Conservation (phyloP, 1,284 basidiomycete genomes). For the Boletus smithii region DNA sequence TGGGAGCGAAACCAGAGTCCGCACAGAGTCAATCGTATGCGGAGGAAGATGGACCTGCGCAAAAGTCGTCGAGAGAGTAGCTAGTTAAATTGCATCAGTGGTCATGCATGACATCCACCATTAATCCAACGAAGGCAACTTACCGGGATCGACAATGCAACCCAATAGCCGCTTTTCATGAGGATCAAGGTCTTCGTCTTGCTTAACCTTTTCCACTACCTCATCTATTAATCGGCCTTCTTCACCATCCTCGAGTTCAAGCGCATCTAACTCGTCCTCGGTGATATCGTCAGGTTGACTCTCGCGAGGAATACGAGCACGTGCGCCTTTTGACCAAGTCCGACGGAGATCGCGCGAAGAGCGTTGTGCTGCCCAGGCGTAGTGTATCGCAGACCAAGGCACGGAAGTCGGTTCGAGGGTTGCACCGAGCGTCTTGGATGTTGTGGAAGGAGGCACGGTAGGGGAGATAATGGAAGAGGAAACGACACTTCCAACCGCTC, state of each 20-base stretch:
- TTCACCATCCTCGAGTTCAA: slow-evolving; percentile 36
- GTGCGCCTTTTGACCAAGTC: slow-evolving; percentile 57
- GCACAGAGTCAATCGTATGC: slow-evolving; percentile 83
- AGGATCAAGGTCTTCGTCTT: slow-evolving; percentile 67
- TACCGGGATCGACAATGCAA: slow-evolving; percentile 81
- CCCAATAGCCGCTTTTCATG: slow-evolving; percentile 77
- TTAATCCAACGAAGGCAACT: slow-evolving; percentile 26
- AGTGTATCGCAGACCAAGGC: slow-evolving; percentile 59
- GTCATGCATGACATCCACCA: background rate
- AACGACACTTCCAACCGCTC: slow-evolving; percentile 65
- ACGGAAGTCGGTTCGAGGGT: slow-evolving; percentile 55
- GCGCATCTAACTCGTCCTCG: slow-evolving; percentile 34
- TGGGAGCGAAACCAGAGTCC: slow-evolving; percentile 89
- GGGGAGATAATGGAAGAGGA: slow-evolving; percentile 35
- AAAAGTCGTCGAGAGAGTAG: slow-evolving; percentile 77
- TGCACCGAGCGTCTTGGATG: slow-evolving; percentile 29
- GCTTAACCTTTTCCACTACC: slow-evolving; percentile 71
- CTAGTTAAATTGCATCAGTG: slow-evolving; percentile 36
- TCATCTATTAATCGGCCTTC: slow-evolving; percentile 49
- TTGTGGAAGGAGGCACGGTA: slow-evolving; percentile 6
- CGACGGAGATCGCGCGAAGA: slow-evolving; percentile 51
- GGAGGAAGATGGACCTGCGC: slow-evolving; percentile 83
- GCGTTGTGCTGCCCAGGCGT: slow-evolving; percentile 59
- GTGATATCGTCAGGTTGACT: slow-evolving; percentile 41
- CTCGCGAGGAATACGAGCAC: slow-evolving; percentile 39